phyloP scores from a whole-genome alignment of 2,329 filamentous ascomycete genomes.

The Teratosphaeriaceae sp. region DNA sequence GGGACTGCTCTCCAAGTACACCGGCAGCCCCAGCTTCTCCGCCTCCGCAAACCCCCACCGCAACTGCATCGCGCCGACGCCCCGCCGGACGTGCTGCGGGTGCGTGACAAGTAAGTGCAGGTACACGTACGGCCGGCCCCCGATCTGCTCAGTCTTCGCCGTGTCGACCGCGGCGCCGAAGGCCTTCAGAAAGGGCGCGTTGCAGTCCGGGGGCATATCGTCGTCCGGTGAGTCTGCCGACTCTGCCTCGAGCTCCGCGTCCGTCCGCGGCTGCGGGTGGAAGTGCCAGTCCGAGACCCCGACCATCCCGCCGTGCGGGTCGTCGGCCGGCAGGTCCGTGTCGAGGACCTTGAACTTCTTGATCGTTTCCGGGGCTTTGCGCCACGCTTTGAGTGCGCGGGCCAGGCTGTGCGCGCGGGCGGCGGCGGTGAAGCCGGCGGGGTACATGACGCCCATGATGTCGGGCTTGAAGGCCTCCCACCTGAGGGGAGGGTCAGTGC shows the following conservation, averaged over 20 bases:
- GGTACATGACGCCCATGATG: conserved; percentile 25
- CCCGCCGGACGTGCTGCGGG: conserved; percentile 34
- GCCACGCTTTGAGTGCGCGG: conserved; percentile 8
- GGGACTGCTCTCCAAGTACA: conserved; percentile 36
- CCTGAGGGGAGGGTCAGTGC: too few relatives aligned
- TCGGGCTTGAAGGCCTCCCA: conserved; percentile 21
- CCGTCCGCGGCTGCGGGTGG: conserved; percentile 18
- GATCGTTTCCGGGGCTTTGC: conserved; percentile 13
- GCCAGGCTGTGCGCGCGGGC: conserved; percentile 10
- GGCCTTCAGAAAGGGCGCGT: conserved; percentile 14
- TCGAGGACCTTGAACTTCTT: conserved; percentile 24
- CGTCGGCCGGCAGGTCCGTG: conserved; percentile 18
- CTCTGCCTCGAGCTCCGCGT: conserved; percentile 21
- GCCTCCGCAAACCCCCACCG: conserved; percentile 35
- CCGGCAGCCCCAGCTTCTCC: conserved; percentile 31
- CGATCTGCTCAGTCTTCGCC: conserved; percentile 20
- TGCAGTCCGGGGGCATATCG: conserved; percentile 13
- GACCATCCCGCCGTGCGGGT: conserved; percentile 19
- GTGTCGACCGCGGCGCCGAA: conserved; percentile 15
- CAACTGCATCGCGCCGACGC: conserved; percentile 33
- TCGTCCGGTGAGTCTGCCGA: conserved; percentile 14
- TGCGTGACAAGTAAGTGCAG: conserved; percentile 30
- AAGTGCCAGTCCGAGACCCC: conserved; percentile 28
- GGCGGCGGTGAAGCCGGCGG: conserved; percentile 18
- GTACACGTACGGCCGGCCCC: conserved; percentile 17